Conservation (phyloP, 306 rosid genomes). For the Glycine soja region DNA sequence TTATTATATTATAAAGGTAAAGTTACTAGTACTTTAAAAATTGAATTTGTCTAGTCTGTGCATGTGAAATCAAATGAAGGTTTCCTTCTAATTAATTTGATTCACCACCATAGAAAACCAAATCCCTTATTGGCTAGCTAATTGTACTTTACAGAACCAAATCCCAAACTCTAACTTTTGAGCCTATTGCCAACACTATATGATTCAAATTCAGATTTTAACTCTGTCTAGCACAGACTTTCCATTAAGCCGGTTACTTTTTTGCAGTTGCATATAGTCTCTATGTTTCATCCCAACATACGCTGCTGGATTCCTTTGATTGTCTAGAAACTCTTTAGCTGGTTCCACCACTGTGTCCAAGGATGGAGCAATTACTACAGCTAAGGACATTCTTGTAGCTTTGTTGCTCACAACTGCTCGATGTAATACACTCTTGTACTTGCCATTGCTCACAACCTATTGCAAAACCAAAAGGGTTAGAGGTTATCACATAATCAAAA, state of each 20-base stretch:
- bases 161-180: neutral
- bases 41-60: no score
- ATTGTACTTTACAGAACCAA: neutral
- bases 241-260: slow-evolving; percentile 44
- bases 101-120: no score
- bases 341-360: slow-evolving; percentile 60
- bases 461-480: neutral
- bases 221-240: slow-evolving; percentile 51
- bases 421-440: slow-evolving; percentile 61
- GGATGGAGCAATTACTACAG: slow-evolving; percentile 57
- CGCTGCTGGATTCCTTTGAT: slow-evolving; percentile 47
- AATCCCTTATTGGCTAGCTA: slow-evolving; percentile 8
- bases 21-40: no score
- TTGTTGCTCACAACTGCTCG: slow-evolving; percentile 56
- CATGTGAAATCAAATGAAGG: no score
- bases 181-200: neutral
- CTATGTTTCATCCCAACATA: slow-evolving; percentile 50
- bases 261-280: slow-evolving; percentile 54
- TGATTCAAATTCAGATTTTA: slow-evolving; percentile 46
- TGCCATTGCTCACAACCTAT: slow-evolving; percentile 62
- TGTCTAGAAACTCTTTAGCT: slow-evolving; percentile 52
- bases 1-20: no score
- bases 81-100: no score
- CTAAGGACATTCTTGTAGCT: slow-evolving; percentile 60
- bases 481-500: neutral